Base-by-base conservation (phyloP, 768 basidiomycete genomes). In the Naematelia aurantialba region DNA sequence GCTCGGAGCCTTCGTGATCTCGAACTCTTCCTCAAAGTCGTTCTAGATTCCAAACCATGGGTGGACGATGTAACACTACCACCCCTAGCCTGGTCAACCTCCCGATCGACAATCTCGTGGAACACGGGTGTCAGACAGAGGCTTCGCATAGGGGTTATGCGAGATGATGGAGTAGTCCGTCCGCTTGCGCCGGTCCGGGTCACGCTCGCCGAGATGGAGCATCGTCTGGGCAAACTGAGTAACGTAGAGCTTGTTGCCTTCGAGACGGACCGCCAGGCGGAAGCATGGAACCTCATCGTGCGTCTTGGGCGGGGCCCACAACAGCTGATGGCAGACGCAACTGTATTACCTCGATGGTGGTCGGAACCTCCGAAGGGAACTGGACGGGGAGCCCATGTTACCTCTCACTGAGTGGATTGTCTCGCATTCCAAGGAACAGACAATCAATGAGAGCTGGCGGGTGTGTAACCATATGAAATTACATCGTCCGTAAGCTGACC, bases 341-440 rank as follows among this genome's bases (percentile, higher is more conserved):
- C 3, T 44, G 42, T 44, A 44, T 44, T 44, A 44, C 42, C 42
- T 44, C 14, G 42, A 44, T 19, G 42, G 42, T 1, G n/a, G n/a
- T n/a, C n/a, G n/a, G n/a, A n/a, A n/a, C n/a, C n/a, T n/a, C n/a
- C n/a, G n/a, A n/a, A n/a, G n/a, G n/a, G n/a, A n/a, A n/a, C n/a
- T n/a, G 46, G 46, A 13, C 46, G 11, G 13, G 12, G 46, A 48
- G 21, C 46, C 46, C 1, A 48, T 48, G 46, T 12, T 13, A 11
- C 46, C 46, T 4, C 46, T 48, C 13, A 48, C 46, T 25, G 46
- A 48, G 2, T 48, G 46, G 46, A 48, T 48, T 21, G 21, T 25
- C 3, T 2, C 14, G 2, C 42, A 44, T 14, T 14, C 42, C 14
- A 44, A 44, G 3, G 42, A 1, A 19, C 42, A 44, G 42, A 19